Evolutionary conservation across 495 filamentous ascomycete genomes (phyloP).

Genomic region (Daldinia grandis): DNA sequence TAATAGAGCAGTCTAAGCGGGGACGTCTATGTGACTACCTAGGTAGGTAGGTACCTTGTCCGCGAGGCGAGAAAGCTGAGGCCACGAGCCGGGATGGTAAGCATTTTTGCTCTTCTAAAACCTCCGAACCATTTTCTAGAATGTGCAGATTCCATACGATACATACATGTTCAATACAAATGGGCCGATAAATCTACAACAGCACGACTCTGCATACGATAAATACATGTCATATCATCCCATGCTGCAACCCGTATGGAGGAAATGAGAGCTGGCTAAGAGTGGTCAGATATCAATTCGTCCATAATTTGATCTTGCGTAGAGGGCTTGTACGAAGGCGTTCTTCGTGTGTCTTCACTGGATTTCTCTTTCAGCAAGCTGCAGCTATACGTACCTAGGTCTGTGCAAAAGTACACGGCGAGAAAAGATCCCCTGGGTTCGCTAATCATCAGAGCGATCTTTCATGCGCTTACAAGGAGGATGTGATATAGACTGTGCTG

Average conservation of each 20-base stretch:
- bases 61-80: conserved; percentile 6
- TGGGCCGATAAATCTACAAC: background rate
- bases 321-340: background rate
- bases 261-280: background rate
- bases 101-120: background rate
- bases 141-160: background rate
- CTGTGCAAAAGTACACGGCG: conserved; percentile 16
- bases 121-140: conserved; percentile 27
- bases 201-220: background rate
- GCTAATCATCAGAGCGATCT: conserved; percentile 17
- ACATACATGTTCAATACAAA: background rate
- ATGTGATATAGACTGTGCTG: background rate
- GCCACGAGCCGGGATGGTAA: conserved; percentile 21
- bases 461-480: conserved; percentile 27
- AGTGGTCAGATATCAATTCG: conserved; percentile 4
- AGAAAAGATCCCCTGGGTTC: background rate
- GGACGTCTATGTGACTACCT: conserved; percentile 26
- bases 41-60: no score
- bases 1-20: conserved; percentile 36
- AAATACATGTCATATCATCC: background rate
- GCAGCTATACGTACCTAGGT: conserved; percentile 14
- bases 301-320: background rate
- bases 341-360: background rate
- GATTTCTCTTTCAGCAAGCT: background rate
- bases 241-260: background rate